Percentiles rank a stretch among this genome's conserved stretches.
These are phyloP conservation scores for Leccinum broughii DNA, from an alignment of 768 basidiomycete species.

Conservation along the genomic window DNA sequence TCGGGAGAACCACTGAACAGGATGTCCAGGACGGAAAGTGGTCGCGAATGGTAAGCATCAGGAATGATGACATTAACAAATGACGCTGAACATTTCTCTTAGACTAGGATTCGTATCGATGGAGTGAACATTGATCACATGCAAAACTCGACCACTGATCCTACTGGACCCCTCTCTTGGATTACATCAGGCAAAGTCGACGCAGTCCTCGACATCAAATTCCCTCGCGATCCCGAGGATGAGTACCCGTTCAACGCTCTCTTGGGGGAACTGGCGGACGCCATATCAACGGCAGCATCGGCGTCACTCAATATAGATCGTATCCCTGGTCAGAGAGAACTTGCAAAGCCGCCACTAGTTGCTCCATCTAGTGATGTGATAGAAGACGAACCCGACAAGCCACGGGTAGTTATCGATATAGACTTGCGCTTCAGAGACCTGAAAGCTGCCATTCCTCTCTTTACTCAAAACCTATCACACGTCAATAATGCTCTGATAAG, in stretches of 20 bases:
- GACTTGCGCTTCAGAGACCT: conserved; percentile 93
- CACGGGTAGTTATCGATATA: conserved; percentile 79
- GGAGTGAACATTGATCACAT: conserved; percentile 96
- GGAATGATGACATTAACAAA: neutral
- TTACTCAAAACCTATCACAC: conserved; percentile 84
- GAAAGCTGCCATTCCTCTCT: conserved; percentile 93
- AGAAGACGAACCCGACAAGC: conserved; percentile 33
- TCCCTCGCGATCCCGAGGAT: conserved; percentile 79
- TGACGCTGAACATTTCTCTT: conserved; percentile 2
- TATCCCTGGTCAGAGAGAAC: conserved; percentile 84
- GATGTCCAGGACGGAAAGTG: conserved; percentile 83
- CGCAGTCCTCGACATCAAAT: conserved; percentile 96
- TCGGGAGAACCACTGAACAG: conserved; percentile 85
- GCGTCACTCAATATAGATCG: conserved; percentile 49
- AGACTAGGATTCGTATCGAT: conserved; percentile 96
- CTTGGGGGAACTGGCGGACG: conserved; percentile 88
- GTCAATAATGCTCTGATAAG: conserved; percentile 90
- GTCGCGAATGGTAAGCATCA: conserved; percentile 75
- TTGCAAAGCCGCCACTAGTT: conserved; percentile 83
- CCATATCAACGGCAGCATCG: conserved; percentile 65
- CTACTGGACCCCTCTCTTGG: conserved; percentile 90
- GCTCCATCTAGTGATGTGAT: conserved; percentile 55
- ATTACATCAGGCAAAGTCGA: conserved; percentile 96
- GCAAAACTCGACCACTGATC: conserved; percentile 76
- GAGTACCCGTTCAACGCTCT: conserved; percentile 75